phyloP scores from a whole-genome alignment of 106 monocot genomes.

The Allium fistulosum region DNA sequence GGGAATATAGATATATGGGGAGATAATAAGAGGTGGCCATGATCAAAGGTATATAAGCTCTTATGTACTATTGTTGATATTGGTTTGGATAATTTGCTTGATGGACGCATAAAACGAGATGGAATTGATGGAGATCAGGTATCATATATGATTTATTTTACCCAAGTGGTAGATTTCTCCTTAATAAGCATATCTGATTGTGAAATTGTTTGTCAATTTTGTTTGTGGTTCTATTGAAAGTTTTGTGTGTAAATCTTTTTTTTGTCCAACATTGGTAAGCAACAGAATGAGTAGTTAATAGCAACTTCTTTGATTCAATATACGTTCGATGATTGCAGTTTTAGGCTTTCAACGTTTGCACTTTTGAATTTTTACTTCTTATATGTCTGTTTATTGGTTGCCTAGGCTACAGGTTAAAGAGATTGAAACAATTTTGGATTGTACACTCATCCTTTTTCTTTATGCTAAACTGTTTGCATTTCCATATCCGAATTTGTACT shows the following conservation, averaged over 20 bases:
- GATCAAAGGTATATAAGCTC: constrained; percentile 12
- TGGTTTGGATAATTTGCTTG: constrained; percentile 10
- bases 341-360: too few species aligned
- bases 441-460: too few species aligned
- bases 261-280: neutral
- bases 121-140: neutral
- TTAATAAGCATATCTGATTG: constrained; percentile 1
- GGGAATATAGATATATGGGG: neutral
- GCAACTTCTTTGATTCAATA: constrained; percentile 3
- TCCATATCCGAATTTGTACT: too few species aligned
- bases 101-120: constrained; percentile 1
- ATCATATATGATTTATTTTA: neutral
- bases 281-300: constrained; percentile 2
- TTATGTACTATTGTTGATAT: constrained; percentile 11
- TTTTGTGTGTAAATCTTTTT: constrained; percentile 2
- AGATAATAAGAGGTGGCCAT: neutral
- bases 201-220: constrained; percentile 1
- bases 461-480: too few species aligned
- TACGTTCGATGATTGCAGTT: too few species aligned
- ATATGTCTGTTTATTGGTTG: too few species aligned
- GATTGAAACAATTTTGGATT: too few species aligned
- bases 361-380: too few species aligned
- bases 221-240: constrained; percentile 6
- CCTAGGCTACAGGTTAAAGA: too few species aligned
- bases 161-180: neutral